Evolutionary conservation across 352 stramenopile species (phyloP).

Genomic region (Globisporangium parvum): DNA sequence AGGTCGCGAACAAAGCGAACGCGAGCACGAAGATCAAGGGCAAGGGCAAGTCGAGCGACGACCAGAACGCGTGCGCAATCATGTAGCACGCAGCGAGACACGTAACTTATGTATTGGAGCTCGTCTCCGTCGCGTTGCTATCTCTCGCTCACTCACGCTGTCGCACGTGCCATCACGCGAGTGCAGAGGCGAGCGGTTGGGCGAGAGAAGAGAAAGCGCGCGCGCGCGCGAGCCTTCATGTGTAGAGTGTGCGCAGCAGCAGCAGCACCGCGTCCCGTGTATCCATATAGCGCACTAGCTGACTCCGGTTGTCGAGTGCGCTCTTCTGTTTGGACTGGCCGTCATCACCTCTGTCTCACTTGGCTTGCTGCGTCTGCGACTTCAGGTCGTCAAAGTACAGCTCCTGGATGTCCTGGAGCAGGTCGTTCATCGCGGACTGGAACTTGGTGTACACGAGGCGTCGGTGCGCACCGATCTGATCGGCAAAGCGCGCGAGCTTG

Average conservation of each 20-base stretch:
- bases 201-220: too few species aligned
- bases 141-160: neutral
- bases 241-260: too few species aligned
- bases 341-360: constrained; percentile 18
- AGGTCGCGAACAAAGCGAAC: constrained; percentile 21
- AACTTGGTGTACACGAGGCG: constrained; percentile 63
- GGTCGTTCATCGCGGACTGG: constrained; percentile 64
- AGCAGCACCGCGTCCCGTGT: neutral
- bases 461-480: constrained; percentile 59
- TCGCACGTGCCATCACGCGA: neutral
- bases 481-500: constrained; percentile 74
- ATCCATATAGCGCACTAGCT: neutral
- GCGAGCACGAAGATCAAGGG: constrained; percentile 4
- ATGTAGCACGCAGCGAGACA: constrained; percentile 33
- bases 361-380: constrained; percentile 16
- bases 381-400: constrained; percentile 47
- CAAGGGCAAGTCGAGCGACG: constrained; percentile 30
- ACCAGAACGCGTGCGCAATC: constrained; percentile 52
- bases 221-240: too few species aligned
- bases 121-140: neutral
- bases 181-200: too few species aligned
- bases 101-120: constrained; percentile 15
- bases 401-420: constrained; percentile 69
- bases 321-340: too few species aligned
- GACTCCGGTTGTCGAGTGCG: too few species aligned